Evolutionary conservation across 192 early-diverging fungal species (phyloP), one percentile per base, ranked within the genome.

Genomic region (Coemansia reversa): DNA sequence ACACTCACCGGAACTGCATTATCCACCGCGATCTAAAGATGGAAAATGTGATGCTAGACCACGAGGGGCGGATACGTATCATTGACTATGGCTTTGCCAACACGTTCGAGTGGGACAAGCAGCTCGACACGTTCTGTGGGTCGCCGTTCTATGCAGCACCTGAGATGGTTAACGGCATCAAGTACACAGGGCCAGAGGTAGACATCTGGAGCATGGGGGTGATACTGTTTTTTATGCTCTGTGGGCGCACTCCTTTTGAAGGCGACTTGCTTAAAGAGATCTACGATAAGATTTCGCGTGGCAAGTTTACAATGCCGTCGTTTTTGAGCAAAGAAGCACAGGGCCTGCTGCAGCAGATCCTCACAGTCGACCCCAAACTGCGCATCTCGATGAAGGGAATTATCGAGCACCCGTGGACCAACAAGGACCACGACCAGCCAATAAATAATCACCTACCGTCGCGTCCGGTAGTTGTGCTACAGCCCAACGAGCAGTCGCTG

Each of bases 11-110:
- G 45, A 86, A 89, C 61, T 83, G 81, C 64, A 79, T 87, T 42
- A 83, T 87, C 22, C 92, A 94, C 62, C 81, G 92, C 39, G 91
- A 94, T 70, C 79, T 94, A 33, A 94, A 94, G 73, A 88, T 89
- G 79, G 92, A 94, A 55, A 97, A 97, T 71, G 81, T 97, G 19
- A 85, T 97, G 56, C 75, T 97, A 22, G 90, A 89, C 51, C 71
- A 80, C 9, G 72, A 83, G 22, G 85, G 87, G 51, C 82, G 77
- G 32, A 88, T 94, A 62, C 91, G 92, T 65, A 91, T 94, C 51
- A 94, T 94, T 61, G 93, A 94, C 79, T 94, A 90, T 84, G 93
- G 93, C 0, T 89, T 94, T 76, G 89, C 89, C 19, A 94, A 93
- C 74, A 81, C 82, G 23, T 86, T 85, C 60, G 74, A 82, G 33